Base-by-base conservation (phyloP, 1,284 basidiomycete genomes). In the Inonotus obliquus region DNA sequence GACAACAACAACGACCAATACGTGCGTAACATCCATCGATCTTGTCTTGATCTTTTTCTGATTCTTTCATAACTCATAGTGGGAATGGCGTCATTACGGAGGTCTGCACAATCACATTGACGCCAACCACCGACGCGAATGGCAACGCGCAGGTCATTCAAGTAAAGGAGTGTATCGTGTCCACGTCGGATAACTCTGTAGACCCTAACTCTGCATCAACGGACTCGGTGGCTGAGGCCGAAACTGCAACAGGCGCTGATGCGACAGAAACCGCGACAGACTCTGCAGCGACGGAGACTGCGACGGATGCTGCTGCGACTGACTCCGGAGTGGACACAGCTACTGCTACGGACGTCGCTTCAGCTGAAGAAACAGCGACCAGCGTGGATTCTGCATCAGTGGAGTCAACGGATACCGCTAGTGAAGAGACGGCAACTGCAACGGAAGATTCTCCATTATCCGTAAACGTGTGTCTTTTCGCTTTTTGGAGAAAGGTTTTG, bases 101-200 rank as follows among this genome's bases (percentile, higher is more conserved):
- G 75, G 86, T 79, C 4, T 91, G 89, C 70, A 76, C 78, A 4
- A 76, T 88, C 63, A 82, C 81, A 2, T 77, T 91, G 60, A 86
- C 82, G 5, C 87, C 78, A 3, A 69, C 76, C 14, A 72, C 65
- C 3, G 74, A 69, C 54, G 45, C 80, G 2, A 76, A 81, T 65
- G 86, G 86, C 32, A 69, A 80, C 35, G 74, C 78, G 52, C 56
- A 72, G 35, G 78, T 89, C 29, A 74, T 81, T 68, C 82, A 88
- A 70, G 80, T 85, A 57, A 79, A 77, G 69, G 77, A 77, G 27
- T 91, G 89, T 69, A 81, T 78, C 10, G 60, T 84, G 38, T 57
- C 61, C 29, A 55, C 60, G 9, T 54, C 58, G 41, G 44, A 35
- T 25, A 41, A 55, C 1, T 56, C 52, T 13, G 55, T 64, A 21